Evolutionary conservation across 768 basidiomycete species (phyloP), one percentile per base, ranked within the genome.

Genomic region (Amanita rimosa): DNA sequence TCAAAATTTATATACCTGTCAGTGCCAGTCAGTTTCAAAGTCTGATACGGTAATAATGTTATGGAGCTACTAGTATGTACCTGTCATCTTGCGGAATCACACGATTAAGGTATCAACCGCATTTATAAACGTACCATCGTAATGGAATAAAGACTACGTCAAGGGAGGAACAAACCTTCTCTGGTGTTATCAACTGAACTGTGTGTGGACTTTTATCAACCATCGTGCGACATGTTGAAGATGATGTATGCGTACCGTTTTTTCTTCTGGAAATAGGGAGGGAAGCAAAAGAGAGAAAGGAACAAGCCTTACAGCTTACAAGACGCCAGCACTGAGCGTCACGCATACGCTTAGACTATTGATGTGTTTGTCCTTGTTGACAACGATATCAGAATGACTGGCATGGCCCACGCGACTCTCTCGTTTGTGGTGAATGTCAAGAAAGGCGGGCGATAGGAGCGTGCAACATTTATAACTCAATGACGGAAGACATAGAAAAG

Each of bases 241-340:
- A n/a, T 24, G 4, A 6, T n/a, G n/a, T n/a, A n/a, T n/a, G n/a
- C 76, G 53, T 58, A 85, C 85, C 79, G 72, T 67, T 88, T 80
- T 52, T 70, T 70, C 58, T 67, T 69, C 69, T 68, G 54, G 39
- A 5, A 24, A 5, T 6, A 35, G 36, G 6, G 4, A 37, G 2
- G 7, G 6, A 10, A 19, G n/a, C n/a, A n/a, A n/a, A n/a, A n/a
- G n/a, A 37, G 16, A 37, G 14, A 36, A 24, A 31, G 24, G 11
- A 13, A 51, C 54, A 39, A 53, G 85, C 89, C 80, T 88, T 93
- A n/a, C n/a, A n/a, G n/a, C n/a, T n/a, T n/a, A 78, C 86, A 90
- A 5, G 85, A 89, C 19, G 88, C 91, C 50, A 94, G 73, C 91
- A 94, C 93, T 91, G 41, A 94, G 65, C 3, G 90, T 92, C 14